Conservation (phyloP, 2,329 filamentous ascomycete genomes). For the Paecilomyces formosus region DNA sequence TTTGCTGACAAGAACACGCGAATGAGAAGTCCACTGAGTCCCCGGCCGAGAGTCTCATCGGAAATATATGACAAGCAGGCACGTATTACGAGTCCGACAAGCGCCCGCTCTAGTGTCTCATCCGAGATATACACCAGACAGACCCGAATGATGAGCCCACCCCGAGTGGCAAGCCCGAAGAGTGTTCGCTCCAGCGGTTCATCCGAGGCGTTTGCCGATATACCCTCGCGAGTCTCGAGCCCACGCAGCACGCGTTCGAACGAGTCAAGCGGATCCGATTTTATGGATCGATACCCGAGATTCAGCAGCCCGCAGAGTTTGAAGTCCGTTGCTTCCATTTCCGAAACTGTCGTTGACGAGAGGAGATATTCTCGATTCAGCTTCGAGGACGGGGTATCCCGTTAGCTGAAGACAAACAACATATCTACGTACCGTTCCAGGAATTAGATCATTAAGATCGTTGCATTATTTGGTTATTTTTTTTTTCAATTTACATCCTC, state of each 20-base stretch:
- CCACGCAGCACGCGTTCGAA: neutral
- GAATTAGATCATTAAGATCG: neutral
- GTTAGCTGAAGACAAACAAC: neutral
- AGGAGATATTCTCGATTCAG: neutral
- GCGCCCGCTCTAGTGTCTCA: neutral
- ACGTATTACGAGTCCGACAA: neutral
- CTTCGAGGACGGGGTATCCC: neutral
- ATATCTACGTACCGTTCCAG: neutral
- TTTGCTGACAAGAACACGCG: neutral
- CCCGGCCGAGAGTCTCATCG: neutral
- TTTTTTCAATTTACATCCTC: neutral
- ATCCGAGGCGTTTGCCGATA: neutral
- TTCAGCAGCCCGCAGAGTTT: neutral
- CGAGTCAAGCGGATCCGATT: neutral
- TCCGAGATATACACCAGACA: neutral
- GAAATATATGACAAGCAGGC: neutral
- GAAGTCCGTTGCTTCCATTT: neutral
- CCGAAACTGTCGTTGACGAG: neutral
- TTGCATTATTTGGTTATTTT: neutral
- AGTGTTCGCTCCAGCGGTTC: neutral
- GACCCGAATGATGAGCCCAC: neutral
- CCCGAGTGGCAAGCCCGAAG: neutral
- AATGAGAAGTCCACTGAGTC: neutral
- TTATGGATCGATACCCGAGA: neutral
- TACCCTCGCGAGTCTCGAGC: neutral